Conservation (phyloP, 306 rosid species). For the Rosa lucieae region DNA sequence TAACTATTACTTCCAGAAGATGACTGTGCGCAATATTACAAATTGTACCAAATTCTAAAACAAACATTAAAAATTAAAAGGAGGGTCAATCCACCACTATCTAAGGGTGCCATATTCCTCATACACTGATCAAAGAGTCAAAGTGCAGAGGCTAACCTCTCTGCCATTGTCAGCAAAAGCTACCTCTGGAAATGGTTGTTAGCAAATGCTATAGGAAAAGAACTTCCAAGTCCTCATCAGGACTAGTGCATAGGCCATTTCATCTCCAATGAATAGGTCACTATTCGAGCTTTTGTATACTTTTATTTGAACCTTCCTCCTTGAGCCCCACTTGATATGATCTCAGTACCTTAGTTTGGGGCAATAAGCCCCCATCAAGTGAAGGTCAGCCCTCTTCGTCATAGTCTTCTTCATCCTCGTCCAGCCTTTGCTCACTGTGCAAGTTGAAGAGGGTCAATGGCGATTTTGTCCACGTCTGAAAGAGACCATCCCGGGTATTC, state of each 20-base stretch:
- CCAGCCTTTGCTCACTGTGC: constrained; percentile 61
- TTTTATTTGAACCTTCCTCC: constrained; percentile 42
- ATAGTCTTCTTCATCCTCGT: constrained; percentile 93
- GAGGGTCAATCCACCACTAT: constrained; percentile 14
- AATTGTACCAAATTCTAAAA: constrained; percentile 3
- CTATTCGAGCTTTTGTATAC: constrained; percentile 26
- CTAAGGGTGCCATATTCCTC: constrained; percentile 22
- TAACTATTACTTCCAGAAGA: neutral
- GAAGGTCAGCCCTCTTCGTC: constrained; percentile 70
- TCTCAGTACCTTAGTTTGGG: constrained; percentile 14
- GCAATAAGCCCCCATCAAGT: neutral
- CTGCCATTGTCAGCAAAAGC: constrained; percentile 24
- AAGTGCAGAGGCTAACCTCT: constrained; percentile 6
- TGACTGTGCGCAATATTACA: neutral
- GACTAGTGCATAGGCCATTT: constrained; percentile 13
- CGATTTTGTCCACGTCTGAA: constrained; percentile 90
- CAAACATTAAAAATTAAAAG: constrained; percentile 5
- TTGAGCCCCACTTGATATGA: constrained; percentile 32
- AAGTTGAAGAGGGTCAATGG: constrained; percentile 81
- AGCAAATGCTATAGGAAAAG: constrained; percentile 10
- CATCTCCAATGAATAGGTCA: constrained; percentile 28
- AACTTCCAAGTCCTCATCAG: constrained; percentile 3
- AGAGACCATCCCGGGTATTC: constrained; percentile 87
- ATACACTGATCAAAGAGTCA: constrained; percentile 35
- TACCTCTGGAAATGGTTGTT: constrained; percentile 26